A percentile compares a stretch with the other conserved stretches of the same genome.
These are phyloP conservation scores for Coprinopsis marcescibilis DNA, from an alignment of 768 basidiomycete genomes.

Conservation along the genomic window DNA sequence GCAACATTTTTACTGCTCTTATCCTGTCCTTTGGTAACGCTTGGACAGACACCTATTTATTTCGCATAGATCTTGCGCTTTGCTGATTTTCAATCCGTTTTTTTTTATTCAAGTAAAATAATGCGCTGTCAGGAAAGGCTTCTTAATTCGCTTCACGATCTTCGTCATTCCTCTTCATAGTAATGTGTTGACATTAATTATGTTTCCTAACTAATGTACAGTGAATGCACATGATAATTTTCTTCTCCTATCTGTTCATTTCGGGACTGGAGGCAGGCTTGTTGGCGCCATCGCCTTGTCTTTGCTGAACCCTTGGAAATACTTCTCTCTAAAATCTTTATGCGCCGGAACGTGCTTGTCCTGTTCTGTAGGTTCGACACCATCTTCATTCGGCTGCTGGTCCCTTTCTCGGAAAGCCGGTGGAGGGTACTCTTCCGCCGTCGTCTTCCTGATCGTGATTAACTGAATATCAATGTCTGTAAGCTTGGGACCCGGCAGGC, in stretches of 20 bases:
- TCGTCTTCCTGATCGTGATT: constrained; percentile 81
- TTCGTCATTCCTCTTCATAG: too few species aligned
- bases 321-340: constrained; percentile 83
- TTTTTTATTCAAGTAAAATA: too few species aligned
- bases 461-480: constrained; percentile 47
- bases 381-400: constrained; percentile 6
- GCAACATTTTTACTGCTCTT: background rate
- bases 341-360: constrained; percentile 85
- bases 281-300: background rate
- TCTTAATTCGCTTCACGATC: too few species aligned
- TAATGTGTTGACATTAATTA: too few species aligned
- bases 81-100: too few species aligned
- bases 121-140: too few species aligned
- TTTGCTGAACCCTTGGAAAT: constrained; percentile 71
- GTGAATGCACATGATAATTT: too few species aligned
- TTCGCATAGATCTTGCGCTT: too few species aligned
- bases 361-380: constrained; percentile 9
- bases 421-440: constrained; percentile 36
- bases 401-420: constrained; percentile 45
- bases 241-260: too few species aligned
- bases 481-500: background rate
- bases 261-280: too few species aligned
- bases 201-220: too few species aligned
- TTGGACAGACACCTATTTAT: too few species aligned
- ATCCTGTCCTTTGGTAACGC: background rate